Evolutionary conservation across 805 yeast genomes (phyloP).

Genomic region (Clavispora vitiphila): DNA sequence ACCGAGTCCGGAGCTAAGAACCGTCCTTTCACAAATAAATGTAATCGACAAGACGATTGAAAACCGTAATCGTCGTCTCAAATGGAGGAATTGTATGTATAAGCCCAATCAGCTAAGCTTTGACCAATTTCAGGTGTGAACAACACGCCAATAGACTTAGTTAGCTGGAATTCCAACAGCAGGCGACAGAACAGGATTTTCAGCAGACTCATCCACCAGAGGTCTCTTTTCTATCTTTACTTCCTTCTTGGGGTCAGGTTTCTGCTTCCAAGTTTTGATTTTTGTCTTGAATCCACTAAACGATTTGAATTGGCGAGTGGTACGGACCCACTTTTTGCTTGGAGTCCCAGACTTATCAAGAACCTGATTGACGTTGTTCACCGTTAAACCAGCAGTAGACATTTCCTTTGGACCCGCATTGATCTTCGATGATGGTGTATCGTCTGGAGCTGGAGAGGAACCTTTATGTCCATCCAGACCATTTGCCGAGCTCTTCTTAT

Average conservation of each 20-base stretch:
- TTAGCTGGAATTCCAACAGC: not conserved
- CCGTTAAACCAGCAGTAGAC: slow-evolving; percentile 37
- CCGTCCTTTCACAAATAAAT: not conserved
- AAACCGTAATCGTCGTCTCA: too few relatives aligned
- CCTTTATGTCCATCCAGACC: not conserved
- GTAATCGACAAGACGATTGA: too few relatives aligned
- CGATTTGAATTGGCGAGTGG: slow-evolving; percentile 33
- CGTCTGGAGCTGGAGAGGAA: slow-evolving; percentile 9
- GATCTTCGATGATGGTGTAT: slow-evolving; percentile 22
- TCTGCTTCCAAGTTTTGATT: slow-evolving; percentile 14
- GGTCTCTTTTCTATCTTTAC: not conserved
- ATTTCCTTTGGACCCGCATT: slow-evolving; percentile 37
- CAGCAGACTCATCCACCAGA: not conserved
- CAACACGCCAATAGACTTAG: not conserved
- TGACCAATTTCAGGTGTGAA: too few relatives aligned
- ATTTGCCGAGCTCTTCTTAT: slow-evolving; percentile 14
- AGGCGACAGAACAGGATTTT: not conserved
- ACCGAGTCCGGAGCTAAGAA: not conserved
- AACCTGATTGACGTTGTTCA: slow-evolving; percentile 27
- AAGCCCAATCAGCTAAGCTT: too few relatives aligned
- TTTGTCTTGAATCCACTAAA: slow-evolving; percentile 39
- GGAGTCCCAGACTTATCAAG: slow-evolving; percentile 36
- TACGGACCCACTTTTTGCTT: slow-evolving; percentile 29
- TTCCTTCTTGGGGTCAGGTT: not conserved
- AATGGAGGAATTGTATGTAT: too few relatives aligned